Evolutionary conservation across 495 filamentous ascomycete genomes (phyloP).

Genomic region (Talaromyces wortmannii): DNA sequence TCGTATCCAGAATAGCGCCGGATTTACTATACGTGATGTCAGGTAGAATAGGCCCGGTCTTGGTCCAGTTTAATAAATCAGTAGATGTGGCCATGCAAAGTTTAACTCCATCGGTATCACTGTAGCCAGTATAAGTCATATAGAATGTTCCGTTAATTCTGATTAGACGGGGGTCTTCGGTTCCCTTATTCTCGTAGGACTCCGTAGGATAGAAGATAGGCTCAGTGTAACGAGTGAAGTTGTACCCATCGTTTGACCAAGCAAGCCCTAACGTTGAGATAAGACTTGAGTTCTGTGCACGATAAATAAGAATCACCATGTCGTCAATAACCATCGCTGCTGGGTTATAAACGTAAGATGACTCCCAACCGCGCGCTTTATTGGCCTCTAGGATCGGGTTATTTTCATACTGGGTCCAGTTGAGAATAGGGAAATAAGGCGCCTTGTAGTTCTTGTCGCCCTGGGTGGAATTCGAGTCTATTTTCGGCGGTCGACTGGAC

Average conservation of each 20-base stretch:
- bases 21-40: neutral
- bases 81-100: constrained; percentile 17
- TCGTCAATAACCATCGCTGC: constrained; percentile 10
- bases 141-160: constrained; percentile 18
- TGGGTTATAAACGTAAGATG: constrained; percentile 11
- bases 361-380: constrained; percentile 7
- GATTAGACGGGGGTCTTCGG: constrained; percentile 12
- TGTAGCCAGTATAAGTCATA: constrained; percentile 17
- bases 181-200: constrained; percentile 8
- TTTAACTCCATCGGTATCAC: constrained; percentile 3
- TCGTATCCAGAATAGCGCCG: constrained; percentile 17
- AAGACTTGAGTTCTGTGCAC: constrained; percentile 3
- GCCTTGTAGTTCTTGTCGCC: constrained; percentile 10
- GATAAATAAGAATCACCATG: constrained; percentile 10
- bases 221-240: constrained; percentile 6
- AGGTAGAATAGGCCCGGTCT: constrained; percentile 5
- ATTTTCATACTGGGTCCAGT: constrained; percentile 1
- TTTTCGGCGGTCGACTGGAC: neutral
- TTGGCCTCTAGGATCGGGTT: constrained; percentile 5
- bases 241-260: constrained; percentile 3
- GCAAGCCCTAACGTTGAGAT: constrained; percentile 5
- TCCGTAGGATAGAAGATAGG: constrained; percentile 6
- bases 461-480: constrained; percentile 1
- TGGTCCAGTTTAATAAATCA: constrained; percentile 14
- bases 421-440: constrained; percentile 10